A percentile compares a stretch with the other conserved stretches of the same genome.
Conservation (phyloP, 1,284 basidiomycete genomes). For the Microbotryum saponariae region DNA sequence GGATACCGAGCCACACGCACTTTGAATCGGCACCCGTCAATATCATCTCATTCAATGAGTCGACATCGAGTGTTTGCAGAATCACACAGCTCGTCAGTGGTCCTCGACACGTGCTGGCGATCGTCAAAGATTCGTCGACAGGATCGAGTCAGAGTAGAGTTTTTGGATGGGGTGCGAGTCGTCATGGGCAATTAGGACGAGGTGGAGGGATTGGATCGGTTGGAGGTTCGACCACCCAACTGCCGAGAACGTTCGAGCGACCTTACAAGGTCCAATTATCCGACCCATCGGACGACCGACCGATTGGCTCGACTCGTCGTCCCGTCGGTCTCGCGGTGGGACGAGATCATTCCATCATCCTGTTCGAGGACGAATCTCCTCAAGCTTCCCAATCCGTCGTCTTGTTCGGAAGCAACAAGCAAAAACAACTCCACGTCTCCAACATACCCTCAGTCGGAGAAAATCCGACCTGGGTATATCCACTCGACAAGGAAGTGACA, state of each 20-base stretch:
- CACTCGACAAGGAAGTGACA: neutral
- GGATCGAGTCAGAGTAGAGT: constrained; percentile 48
- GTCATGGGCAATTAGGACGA: constrained; percentile 68
- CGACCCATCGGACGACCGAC: too few species aligned
- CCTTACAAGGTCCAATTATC: too few species aligned
- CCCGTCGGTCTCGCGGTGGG: constrained; percentile 14
- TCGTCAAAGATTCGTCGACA: constrained; percentile 38
- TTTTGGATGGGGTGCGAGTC: constrained; percentile 59
- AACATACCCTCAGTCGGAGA: neutral
- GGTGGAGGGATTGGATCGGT: constrained; percentile 1
- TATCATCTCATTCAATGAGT: constrained; percentile 18
- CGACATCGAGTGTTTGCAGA: constrained; percentile 20
- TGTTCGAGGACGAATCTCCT: neutral
- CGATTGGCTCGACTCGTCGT: constrained; percentile 52
- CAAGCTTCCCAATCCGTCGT: neutral
- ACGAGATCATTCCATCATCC: constrained; percentile 27
- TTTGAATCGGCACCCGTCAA: too few species aligned
- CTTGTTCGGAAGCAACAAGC: constrained; percentile 12
- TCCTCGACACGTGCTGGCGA: constrained; percentile 60
- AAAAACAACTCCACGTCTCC: neutral
- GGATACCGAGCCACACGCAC: neutral
- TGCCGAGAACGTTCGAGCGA: too few species aligned
- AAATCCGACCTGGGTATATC: neutral
- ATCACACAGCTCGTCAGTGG: constrained; percentile 40
- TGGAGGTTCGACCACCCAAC: neutral